Evolutionary conservation across 2,329 filamentous ascomycete genomes (phyloP).

Genomic region (Didymella pomorum): DNA sequence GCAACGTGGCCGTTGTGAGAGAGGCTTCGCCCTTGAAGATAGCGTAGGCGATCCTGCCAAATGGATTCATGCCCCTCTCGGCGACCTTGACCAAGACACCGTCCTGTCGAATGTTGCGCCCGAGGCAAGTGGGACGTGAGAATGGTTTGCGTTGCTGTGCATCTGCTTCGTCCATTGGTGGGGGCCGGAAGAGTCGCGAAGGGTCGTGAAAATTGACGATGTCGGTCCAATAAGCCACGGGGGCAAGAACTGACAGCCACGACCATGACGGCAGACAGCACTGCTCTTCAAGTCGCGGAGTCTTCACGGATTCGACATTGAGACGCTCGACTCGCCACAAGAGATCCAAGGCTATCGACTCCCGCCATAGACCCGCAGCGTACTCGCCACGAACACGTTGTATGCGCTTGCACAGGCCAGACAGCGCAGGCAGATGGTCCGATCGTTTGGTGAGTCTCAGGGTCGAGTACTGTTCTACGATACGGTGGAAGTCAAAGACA

Average conservation of each 20-base stretch:
- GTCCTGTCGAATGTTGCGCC: not conserved
- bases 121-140: not conserved
- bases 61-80: constrained; percentile 23
- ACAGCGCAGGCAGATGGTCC: constrained; percentile 28
- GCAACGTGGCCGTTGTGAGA: constrained; percentile 13
- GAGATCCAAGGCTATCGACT: constrained; percentile 29
- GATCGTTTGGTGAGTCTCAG: constrained; percentile 19
- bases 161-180: not conserved
- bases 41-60: constrained; percentile 22
- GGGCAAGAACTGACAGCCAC: constrained; percentile 23
- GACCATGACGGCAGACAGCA: constrained; percentile 29
- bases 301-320: not conserved
- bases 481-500: constrained; percentile 21
- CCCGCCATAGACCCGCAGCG: constrained; percentile 27
- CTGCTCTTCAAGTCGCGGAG: not conserved
- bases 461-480: constrained; percentile 30
- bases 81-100: not conserved
- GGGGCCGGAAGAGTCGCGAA: not conserved
- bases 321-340: constrained; percentile 30
- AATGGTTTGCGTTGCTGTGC: constrained; percentile 1
- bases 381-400: constrained; percentile 27
- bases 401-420: constrained; percentile 25
- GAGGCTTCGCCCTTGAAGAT: constrained; percentile 23
- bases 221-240: constrained; percentile 26
- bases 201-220: constrained; percentile 20